These are phyloP conservation scores for Pyrus communis DNA, from an alignment of 306 rosid genomes.

Conservation along the genomic window DNA sequence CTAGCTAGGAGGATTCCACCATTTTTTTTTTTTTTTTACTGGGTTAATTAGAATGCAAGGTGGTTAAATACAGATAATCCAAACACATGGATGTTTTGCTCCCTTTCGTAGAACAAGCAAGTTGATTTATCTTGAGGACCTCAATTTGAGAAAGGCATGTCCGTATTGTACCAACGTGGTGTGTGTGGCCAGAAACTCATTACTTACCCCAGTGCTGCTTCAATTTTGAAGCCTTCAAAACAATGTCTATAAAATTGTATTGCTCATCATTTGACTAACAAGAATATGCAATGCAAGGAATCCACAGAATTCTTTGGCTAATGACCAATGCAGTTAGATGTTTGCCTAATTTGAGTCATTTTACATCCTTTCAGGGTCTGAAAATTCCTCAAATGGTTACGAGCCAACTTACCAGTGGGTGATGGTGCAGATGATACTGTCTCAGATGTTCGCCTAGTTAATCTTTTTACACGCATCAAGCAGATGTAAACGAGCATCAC, in stretches of 20 bases:
- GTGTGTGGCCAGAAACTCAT: not conserved
- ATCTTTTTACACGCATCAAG: slow-evolving; percentile 38
- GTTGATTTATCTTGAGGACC: not conserved
- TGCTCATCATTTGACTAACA: not conserved
- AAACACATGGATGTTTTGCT: not conserved
- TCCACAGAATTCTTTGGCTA: not conserved
- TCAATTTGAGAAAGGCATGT: not conserved
- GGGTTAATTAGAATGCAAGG: too few relatives aligned
- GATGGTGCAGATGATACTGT: slow-evolving; percentile 51
- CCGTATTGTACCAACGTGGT: not conserved
- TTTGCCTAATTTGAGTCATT: not conserved
- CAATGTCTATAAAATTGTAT: not conserved
- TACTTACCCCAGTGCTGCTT: not conserved
- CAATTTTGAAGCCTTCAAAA: not conserved
- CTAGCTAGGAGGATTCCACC: too few relatives aligned
- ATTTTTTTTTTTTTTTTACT: too few relatives aligned
- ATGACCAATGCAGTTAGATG: not conserved
- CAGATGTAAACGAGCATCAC: slow-evolving; percentile 34
- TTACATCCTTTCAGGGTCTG: not conserved
- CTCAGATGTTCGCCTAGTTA: slow-evolving; percentile 44
- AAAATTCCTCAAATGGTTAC: not conserved
- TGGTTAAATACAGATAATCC: too few relatives aligned
- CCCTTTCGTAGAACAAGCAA: not conserved
- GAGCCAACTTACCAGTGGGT: slow-evolving; percentile 34
- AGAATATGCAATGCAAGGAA: not conserved